These are phyloP conservation scores for Coleophoma cylindrospora DNA, from an alignment of 2,329 filamentous ascomycete genomes.

Conservation along the genomic window DNA sequence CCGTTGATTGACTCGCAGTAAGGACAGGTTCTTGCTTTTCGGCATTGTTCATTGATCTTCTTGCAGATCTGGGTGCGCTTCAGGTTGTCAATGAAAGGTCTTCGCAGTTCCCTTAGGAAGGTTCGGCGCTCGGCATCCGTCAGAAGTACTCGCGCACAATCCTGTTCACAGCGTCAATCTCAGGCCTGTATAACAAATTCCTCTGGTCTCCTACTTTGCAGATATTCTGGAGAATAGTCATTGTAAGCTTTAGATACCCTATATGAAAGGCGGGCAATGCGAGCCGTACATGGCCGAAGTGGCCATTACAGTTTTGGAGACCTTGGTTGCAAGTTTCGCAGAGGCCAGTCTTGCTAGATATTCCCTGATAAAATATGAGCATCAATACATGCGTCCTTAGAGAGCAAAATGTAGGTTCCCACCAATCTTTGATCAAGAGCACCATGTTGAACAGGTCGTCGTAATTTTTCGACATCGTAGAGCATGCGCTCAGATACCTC, in stretches of 20 bases:
- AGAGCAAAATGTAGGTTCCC: conserved; percentile 11
- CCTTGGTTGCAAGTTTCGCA: conserved; percentile 82
- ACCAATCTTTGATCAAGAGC: conserved; percentile 81
- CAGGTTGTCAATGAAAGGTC: conserved; percentile 80
- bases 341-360: conserved; percentile 73
- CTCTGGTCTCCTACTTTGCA: conserved; percentile 61
- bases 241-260: conserved; percentile 90
- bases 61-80: conserved; percentile 80
- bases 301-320: conserved; percentile 82
- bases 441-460: conserved; percentile 73
- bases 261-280: conserved; percentile 93
- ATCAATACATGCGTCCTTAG: too few relatives aligned
- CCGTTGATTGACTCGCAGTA: conserved; percentile 82
- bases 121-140: conserved; percentile 72
- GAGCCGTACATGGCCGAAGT: conserved; percentile 90
- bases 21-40: conserved; percentile 78
- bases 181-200: conserved; percentile 2
- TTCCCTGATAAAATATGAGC: conserved; percentile 47
- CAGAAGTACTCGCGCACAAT: conserved; percentile 80
- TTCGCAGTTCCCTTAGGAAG: conserved; percentile 75
- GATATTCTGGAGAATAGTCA: conserved; percentile 87
- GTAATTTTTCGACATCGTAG: conserved; percentile 81
- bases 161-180: conserved; percentile 32
- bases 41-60: conserved; percentile 82
- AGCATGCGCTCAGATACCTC: conserved; percentile 92